A percentile compares a stretch with the other conserved stretches of the same genome.
Conservation (phyloP, 257 asterid genomes). For the Coffea canephora region DNA sequence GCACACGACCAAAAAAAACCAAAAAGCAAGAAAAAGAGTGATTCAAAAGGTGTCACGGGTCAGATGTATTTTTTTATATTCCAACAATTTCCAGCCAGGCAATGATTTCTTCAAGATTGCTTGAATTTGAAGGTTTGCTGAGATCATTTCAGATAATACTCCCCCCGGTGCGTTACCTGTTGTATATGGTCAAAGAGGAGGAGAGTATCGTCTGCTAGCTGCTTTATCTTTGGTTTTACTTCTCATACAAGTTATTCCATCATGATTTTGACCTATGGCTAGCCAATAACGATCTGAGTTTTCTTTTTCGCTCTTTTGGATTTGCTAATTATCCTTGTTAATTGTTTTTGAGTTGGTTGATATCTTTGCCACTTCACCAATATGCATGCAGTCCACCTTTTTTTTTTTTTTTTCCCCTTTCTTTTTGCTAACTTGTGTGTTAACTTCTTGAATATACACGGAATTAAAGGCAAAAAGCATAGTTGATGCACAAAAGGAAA, state of each 20-base stretch:
- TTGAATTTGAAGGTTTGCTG: background rate
- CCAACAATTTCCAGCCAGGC: background rate
- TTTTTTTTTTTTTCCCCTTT: no score
- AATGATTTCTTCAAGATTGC: background rate
- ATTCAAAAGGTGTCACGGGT: conserved; percentile 27
- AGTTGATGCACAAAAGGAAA: no score
- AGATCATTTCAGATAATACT: background rate
- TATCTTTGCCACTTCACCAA: background rate
- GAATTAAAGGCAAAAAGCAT: no score
- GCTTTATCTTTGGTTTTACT: conserved; percentile 13
- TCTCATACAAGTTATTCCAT: conserved; percentile 14
- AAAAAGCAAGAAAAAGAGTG: background rate
- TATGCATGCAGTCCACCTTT: background rate
- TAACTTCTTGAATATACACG: no score
- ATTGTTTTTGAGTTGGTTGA: background rate
- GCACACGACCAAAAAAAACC: background rate
- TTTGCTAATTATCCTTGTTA: background rate
- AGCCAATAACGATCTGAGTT: background rate
- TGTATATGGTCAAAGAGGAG: background rate
- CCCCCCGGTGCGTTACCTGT: background rate
- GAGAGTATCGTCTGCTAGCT: no score
- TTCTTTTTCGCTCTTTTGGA: background rate
- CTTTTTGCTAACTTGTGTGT: no score
- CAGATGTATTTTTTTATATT: background rate
- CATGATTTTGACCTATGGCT: background rate